phyloP scores from a whole-genome alignment of 306 rosid genomes.

The Cajanus cajan region DNA sequence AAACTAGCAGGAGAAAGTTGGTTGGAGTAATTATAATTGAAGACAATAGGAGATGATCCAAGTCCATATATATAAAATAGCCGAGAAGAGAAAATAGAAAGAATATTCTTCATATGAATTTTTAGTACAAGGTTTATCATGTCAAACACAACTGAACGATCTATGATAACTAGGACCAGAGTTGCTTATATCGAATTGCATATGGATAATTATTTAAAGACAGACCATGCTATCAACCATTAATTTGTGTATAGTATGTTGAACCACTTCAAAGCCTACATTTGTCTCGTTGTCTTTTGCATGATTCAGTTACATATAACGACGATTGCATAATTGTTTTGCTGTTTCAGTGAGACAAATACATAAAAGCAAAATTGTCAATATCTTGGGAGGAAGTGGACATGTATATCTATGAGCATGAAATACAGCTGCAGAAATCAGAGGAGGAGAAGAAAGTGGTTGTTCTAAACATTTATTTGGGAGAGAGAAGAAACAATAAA shows the following conservation, averaged over 20 bases:
- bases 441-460: slow-evolving; percentile 28
- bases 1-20: too few species aligned
- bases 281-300: slow-evolving; percentile 7
- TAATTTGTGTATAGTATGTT: background rate
- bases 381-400: background rate
- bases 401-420: slow-evolving; percentile 21
- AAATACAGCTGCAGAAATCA: slow-evolving; percentile 23
- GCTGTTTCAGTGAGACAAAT: background rate
- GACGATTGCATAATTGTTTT: background rate
- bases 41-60: background rate
- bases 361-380: background rate
- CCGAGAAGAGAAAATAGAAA: background rate
- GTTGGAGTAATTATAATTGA: background rate
- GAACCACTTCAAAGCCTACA: background rate
- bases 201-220: background rate
- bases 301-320: background rate
- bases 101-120: background rate
- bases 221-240: background rate
- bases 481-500: slow-evolving; percentile 40
- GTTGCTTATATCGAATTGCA: too few species aligned
- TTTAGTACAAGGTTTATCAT: background rate
- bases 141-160: background rate
- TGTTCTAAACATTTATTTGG: slow-evolving; percentile 35
- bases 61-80: background rate
- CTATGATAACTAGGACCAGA: background rate